Conservation (phyloP, 441 rosid genomes). For the Eutrema salsugineum region DNA sequence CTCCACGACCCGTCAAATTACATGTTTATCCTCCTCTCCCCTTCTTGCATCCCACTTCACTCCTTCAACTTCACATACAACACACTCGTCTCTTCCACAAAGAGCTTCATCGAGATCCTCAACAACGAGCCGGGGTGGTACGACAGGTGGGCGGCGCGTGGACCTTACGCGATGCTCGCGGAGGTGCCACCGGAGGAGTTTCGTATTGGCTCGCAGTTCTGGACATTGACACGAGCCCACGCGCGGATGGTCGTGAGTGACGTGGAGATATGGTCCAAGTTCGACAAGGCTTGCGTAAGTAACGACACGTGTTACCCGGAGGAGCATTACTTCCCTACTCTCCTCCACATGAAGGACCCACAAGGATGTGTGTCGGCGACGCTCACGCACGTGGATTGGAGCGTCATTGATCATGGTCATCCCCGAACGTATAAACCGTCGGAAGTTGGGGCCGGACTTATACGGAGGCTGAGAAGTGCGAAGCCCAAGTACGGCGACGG, state of each 20-base stretch:
- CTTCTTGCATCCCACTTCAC: constrained; percentile 63
- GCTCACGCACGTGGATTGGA: constrained; percentile 74
- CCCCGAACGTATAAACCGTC: constrained; percentile 48
- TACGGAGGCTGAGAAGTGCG: constrained; percentile 30
- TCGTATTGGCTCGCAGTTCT: constrained; percentile 79
- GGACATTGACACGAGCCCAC: constrained; percentile 65
- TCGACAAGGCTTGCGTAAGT: constrained; percentile 46
- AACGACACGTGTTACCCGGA: constrained; percentile 57
- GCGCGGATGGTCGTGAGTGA: constrained; percentile 54
- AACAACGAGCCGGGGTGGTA: constrained; percentile 42
- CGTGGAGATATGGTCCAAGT: constrained; percentile 50
- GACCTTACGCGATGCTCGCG: constrained; percentile 55
- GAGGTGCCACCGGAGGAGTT: constrained; percentile 57
- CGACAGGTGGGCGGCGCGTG: constrained; percentile 81
- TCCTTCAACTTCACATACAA: constrained; percentile 56
- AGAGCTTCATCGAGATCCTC: constrained; percentile 64
- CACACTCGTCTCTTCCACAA: constrained; percentile 32
- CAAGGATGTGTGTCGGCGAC: constrained; percentile 45
- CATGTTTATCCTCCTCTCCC: constrained; percentile 63
- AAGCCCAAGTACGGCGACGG: constrained; percentile 49
- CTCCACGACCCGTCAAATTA: constrained; percentile 50
- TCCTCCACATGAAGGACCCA: constrained; percentile 54
- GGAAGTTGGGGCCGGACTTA: constrained; percentile 48
- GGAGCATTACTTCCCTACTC: constrained; percentile 69
- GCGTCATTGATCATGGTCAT: constrained; percentile 43